These are phyloP conservation scores for Spiraea crenata DNA, from an alignment of 331 rosid genomes.

Conservation along the genomic window DNA sequence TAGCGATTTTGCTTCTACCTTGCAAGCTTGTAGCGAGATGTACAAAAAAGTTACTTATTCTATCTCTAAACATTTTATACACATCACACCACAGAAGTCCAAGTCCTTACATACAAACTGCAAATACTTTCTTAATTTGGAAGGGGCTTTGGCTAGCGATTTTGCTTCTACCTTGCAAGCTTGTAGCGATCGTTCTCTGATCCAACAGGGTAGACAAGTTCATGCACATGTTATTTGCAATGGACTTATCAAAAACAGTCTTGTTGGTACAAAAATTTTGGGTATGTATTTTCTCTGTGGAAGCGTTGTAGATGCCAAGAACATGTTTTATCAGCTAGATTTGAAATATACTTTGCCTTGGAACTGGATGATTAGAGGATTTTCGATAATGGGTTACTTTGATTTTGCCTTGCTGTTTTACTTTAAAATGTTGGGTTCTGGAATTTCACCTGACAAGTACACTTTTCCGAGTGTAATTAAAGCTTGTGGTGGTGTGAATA, in stretches of 20 bases:
- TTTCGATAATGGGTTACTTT: conserved; percentile 54
- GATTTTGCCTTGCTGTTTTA: conserved; percentile 59
- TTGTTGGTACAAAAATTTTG: conserved; percentile 48
- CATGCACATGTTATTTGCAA: conserved; percentile 55
- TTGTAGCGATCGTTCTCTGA: conserved; percentile 41
- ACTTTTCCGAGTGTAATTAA: conserved; percentile 79
- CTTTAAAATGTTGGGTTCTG: conserved; percentile 75
- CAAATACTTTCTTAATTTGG: conserved; percentile 23
- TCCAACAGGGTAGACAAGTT: conserved; percentile 57
- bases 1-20: conserved; percentile 37
- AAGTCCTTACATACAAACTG: conserved; percentile 23
- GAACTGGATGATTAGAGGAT: conserved; percentile 90
- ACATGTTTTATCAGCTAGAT: conserved; percentile 54
- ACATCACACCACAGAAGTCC: not conserved
- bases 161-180: conserved; percentile 45
- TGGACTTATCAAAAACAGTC: conserved; percentile 36
- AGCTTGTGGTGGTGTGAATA: conserved; percentile 71
- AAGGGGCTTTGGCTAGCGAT: conserved; percentile 33
- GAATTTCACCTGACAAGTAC: conserved; percentile 74
- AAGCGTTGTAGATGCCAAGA: conserved; percentile 48
- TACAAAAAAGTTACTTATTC: conserved; percentile 5
- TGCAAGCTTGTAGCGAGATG: conserved; percentile 50
- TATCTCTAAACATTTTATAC: not conserved
- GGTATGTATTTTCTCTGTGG: conserved; percentile 68
- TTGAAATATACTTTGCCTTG: conserved; percentile 56